Evolutionary conservation across 108 stramenopile genomes (phyloP).

Genomic region (Pseudonitzschia multiseries): DNA sequence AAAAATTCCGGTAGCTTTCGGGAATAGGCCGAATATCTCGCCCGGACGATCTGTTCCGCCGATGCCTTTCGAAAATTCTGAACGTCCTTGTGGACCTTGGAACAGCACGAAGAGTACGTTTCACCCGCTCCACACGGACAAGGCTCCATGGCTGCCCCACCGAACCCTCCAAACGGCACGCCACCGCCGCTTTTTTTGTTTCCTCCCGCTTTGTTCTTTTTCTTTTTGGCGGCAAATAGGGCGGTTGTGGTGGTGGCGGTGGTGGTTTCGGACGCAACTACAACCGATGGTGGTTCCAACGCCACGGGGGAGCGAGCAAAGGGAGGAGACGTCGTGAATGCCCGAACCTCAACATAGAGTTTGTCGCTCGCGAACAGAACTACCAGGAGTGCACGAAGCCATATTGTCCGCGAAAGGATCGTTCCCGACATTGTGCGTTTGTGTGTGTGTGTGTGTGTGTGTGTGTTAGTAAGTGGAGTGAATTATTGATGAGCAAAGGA

Average conservation of each 20-base stretch:
- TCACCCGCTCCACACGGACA: slow-evolving; percentile 63
- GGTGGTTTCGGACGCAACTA: neutral
- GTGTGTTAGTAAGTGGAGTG: too few species aligned
- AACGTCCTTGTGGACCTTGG: slow-evolving; percentile 53
- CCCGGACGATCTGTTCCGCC: slow-evolving; percentile 61
- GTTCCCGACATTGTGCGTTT: slow-evolving; percentile 2
- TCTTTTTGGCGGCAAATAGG: slow-evolving; percentile 32
- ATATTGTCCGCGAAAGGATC: neutral
- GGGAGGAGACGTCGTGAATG: neutral
- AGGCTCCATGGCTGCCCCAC: slow-evolving; percentile 58
- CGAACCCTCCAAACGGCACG: slow-evolving; percentile 33
- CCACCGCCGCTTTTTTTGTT: slow-evolving; percentile 7
- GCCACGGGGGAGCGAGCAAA: neutral
- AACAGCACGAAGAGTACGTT: slow-evolving; percentile 65
- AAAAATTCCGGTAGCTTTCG: slow-evolving; percentile 66
- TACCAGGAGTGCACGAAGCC: neutral
- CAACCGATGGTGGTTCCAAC: too few species aligned
- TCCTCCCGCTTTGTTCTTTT: slow-evolving; percentile 41
- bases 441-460: too few species aligned
- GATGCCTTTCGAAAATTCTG: slow-evolving; percentile 48
- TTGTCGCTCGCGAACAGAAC: neutral
- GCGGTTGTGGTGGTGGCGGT: neutral
- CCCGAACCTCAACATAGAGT: neutral
- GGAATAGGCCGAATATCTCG: slow-evolving; percentile 75
- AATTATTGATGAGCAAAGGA: slow-evolving; percentile 1